These are phyloP conservation scores for Erysimum cheiri DNA, from an alignment of 441 rosid genomes.

Conservation along the genomic window DNA sequence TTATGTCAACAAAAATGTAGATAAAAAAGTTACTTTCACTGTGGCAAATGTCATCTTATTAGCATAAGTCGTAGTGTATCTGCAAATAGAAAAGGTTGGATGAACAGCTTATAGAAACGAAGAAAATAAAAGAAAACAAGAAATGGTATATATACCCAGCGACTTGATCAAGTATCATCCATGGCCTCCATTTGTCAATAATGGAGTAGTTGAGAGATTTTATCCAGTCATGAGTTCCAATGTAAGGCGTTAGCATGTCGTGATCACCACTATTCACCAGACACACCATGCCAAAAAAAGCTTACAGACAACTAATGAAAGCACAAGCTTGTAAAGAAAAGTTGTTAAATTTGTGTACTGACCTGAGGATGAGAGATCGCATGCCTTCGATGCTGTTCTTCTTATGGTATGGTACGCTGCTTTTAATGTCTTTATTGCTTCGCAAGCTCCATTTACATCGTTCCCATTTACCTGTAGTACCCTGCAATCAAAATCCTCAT, in stretches of 20 bases:
- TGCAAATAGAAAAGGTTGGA: not conserved
- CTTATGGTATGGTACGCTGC: constrained; percentile 19
- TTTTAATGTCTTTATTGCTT: not conserved
- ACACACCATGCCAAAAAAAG: not conserved
- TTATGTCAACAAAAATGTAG: not conserved
- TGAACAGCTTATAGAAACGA: constrained; percentile 11
- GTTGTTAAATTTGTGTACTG: not conserved
- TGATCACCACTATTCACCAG: constrained; percentile 20
- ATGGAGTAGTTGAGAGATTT: constrained; percentile 16
- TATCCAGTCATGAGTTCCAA: constrained; percentile 15
- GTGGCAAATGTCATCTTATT: constrained; percentile 25
- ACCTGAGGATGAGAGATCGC: constrained; percentile 14
- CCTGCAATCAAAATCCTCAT: constrained; percentile 5
- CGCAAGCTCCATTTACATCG: not conserved
- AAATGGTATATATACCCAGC: constrained; percentile 9
- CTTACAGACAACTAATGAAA: not conserved
- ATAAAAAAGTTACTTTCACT: constrained; percentile 6
- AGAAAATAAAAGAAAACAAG: not conserved
- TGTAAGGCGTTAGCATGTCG: not conserved
- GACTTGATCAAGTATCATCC: constrained; percentile 4
- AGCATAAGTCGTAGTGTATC: constrained; percentile 12
- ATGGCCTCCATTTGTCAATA: constrained; percentile 16
- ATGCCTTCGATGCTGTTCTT: constrained; percentile 16
- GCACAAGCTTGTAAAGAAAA: not conserved
- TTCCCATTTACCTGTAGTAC: constrained; percentile 3